These are phyloP conservation scores for Crataegus laevigata DNA, from an alignment of 306 rosid species.

Conservation along the genomic window DNA sequence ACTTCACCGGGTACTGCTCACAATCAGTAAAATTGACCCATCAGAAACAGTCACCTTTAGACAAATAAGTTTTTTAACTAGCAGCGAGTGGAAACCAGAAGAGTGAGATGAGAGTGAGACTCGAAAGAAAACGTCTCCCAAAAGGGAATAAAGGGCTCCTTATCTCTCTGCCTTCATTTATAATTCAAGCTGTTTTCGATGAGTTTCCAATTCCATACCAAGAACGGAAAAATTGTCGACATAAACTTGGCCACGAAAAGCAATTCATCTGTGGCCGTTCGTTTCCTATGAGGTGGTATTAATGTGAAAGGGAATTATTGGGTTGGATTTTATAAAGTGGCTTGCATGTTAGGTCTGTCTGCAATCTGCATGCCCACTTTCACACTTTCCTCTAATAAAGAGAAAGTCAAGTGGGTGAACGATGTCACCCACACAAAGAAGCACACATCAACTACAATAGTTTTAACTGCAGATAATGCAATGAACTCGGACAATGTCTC, in stretches of 20 bases:
- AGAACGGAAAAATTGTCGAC: slow-evolving; percentile 8
- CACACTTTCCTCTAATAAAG: not conserved
- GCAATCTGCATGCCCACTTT: not conserved
- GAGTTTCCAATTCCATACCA: not conserved
- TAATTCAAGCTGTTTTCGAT: not conserved
- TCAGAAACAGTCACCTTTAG: not conserved
- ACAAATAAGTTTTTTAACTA: not conserved
- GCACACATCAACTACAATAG: too few species aligned
- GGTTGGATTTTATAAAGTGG: too few species aligned
- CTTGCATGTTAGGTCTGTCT: not conserved
- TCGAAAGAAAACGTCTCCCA: not conserved
- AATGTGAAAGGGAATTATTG: slow-evolving; percentile 9
- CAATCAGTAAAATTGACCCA: not conserved
- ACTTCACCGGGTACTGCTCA: not conserved
- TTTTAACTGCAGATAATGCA: too few species aligned
- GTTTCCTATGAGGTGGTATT: slow-evolving; percentile 24
- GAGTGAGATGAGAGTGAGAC: not conserved
- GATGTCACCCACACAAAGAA: not conserved
- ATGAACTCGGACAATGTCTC: too few species aligned
- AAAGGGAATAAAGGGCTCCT: not conserved
- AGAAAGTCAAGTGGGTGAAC: not conserved
- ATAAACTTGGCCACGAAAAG: not conserved
- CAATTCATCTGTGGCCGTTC: slow-evolving; percentile 8
- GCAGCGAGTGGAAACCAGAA: not conserved
- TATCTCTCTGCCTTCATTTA: not conserved